phyloP scores from a whole-genome alignment of 2,329 filamentous ascomycete species.

The Aspergillus floridensis region DNA sequence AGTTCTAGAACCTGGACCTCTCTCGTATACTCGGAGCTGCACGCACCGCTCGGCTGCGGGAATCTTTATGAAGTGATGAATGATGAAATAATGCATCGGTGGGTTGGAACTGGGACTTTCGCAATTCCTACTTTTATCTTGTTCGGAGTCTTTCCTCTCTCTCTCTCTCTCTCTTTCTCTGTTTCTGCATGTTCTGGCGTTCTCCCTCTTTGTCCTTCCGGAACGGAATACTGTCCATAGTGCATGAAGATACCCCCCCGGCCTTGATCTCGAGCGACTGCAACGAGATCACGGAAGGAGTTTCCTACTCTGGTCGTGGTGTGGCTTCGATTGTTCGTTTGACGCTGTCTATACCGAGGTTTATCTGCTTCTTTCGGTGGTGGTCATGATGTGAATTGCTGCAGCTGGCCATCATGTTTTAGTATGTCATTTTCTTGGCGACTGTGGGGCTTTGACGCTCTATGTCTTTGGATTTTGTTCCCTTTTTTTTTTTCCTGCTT shows the following conservation, averaged over 20 bases:
- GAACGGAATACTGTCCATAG: conserved; percentile 30
- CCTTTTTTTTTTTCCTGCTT: neutral
- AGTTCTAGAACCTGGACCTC: conserved; percentile 20
- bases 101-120: conserved; percentile 24
- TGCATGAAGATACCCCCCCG: conserved; percentile 37
- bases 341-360: conserved; percentile 15
- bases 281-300: conserved; percentile 25
- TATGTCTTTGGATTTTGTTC: neutral
- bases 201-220: conserved; percentile 12
- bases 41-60: conserved; percentile 17
- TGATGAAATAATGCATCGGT: conserved; percentile 38
- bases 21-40: conserved; percentile 17
- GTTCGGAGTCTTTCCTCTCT: conserved; percentile 7
- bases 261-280: conserved; percentile 25
- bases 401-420: conserved; percentile 19
- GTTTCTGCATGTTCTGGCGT: conserved; percentile 31
- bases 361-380: neutral
- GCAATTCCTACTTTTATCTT: conserved; percentile 17
- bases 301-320: conserved; percentile 26
- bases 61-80: conserved; percentile 37
- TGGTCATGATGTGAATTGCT: neutral
- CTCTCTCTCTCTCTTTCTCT: conserved; percentile 14
- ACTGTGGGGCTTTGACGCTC: neutral
- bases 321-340: conserved; percentile 21
- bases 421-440: conserved; percentile 16